Evolutionary conservation across 192 early-diverging fungal species (phyloP), one percentile per base, ranked within the genome.

Genomic region (Rhizophagus prolifer): DNA sequence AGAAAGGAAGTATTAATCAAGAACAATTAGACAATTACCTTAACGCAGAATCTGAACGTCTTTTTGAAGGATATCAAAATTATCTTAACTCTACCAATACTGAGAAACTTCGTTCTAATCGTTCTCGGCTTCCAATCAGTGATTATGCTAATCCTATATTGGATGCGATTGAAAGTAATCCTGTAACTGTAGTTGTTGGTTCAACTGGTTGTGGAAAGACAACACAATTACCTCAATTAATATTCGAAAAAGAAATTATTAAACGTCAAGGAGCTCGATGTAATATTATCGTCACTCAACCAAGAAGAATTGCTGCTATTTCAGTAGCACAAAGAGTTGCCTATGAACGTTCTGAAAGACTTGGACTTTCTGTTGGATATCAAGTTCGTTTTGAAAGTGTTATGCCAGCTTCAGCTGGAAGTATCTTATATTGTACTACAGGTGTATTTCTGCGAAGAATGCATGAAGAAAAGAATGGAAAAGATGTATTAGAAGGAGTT

Each of bases 171-270:
- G 73, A 81, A 46, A 79, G 84, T 3, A 85, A 86, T 61, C 85
- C 80, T 30, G 81, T 87, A 0, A 72, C 82, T 9, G 82, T 87
- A 4, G 74, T 87, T 21, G 82, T 83, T 5, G 86, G 86, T 38
- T 78, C 83, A 76, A 87, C 86, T 12, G 86, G 86, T 50, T 87
- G 85, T 73, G 85, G 86, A 14, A 91, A 88, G 58, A 88, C 85
- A 19, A 93, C 92, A 0, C 92, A 93, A 75, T 79, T 92, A 60
- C 92, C 92, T 4, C 91, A 93, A 76, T 90, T 92, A 77, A 74
- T 93, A 46, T 76, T 93, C 4, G 91, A 92, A 61, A 77, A 84
- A 2, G 80, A 80, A 13, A 85, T 92, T 28, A 78, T 23, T 23
- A 75, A 73, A 47, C 62, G 76, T 0, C 74, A 80, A 36, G 90